These are phyloP conservation scores for Salix viminalis DNA, from an alignment of 345 rosid species.

Conservation along the genomic window DNA sequence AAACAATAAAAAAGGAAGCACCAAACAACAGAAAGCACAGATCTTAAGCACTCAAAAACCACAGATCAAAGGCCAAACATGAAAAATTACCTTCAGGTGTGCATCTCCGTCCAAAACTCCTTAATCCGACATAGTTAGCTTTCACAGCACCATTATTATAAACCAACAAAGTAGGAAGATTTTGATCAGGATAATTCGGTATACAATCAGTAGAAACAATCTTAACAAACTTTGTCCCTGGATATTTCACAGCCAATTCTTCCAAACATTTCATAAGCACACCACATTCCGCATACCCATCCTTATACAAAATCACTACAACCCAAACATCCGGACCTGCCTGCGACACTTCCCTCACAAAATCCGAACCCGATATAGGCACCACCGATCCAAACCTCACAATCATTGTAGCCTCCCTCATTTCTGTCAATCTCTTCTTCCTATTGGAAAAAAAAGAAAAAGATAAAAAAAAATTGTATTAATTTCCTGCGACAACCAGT, in stretches of 20 bases:
- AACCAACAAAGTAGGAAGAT: slow-evolving; percentile 86
- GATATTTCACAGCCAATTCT: slow-evolving; percentile 74
- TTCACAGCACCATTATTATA: slow-evolving; percentile 84
- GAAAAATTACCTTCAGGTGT: slow-evolving; percentile 66
- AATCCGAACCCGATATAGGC: slow-evolving; percentile 91
- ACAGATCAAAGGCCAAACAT: neutral
- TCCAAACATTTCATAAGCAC: slow-evolving; percentile 73
- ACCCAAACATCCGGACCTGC: slow-evolving; percentile 95
- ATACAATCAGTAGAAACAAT: slow-evolving; percentile 94
- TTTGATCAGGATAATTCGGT: slow-evolving; percentile 83
- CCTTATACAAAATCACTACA: slow-evolving; percentile 85
- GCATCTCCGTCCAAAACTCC: slow-evolving; percentile 83
- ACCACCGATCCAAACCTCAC: slow-evolving; percentile 67
- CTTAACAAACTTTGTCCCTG: slow-evolving; percentile 91
- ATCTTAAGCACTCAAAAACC: neutral
- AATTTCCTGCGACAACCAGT: no score
- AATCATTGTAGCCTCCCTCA: slow-evolving; percentile 63
- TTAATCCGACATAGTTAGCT: slow-evolving; percentile 81
- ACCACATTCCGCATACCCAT: slow-evolving; percentile 87
- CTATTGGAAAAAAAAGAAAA: slow-evolving; percentile 30
- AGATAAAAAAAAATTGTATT: no score
- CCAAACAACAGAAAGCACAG: neutral
- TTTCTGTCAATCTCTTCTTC: slow-evolving; percentile 87
- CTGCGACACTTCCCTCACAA: slow-evolving; percentile 83
- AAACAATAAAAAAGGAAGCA: neutral